phyloP scores from a whole-genome alignment of 345 rosid genomes.

The Melaleuca quinquenervia region DNA sequence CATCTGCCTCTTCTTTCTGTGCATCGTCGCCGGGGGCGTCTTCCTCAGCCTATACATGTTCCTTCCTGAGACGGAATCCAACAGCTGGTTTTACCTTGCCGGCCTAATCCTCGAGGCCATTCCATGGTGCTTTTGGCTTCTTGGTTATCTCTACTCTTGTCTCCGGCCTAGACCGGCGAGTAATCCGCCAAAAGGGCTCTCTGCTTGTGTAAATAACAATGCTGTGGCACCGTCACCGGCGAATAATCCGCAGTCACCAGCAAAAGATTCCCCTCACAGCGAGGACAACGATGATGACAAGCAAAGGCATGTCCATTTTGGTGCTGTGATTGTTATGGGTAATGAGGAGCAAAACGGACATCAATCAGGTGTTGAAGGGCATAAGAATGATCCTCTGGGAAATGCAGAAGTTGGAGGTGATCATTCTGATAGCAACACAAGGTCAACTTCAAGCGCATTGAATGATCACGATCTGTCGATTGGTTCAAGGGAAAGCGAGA shows the following conservation, averaged over 20 bases:
- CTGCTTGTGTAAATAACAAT: not conserved
- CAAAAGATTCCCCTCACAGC: constrained; percentile 3
- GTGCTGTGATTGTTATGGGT: constrained; percentile 27
- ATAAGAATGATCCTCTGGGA: not conserved
- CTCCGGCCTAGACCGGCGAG: constrained; percentile 13
- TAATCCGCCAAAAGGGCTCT: not conserved
- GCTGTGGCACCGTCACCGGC: not conserved
- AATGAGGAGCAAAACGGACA: constrained; percentile 7
- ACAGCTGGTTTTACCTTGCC: constrained; percentile 26
- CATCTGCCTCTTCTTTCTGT: constrained; percentile 29
- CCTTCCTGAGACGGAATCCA: constrained; percentile 12
- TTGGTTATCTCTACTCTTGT: constrained; percentile 38
- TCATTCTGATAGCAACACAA: not conserved
- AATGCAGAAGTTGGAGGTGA: not conserved
- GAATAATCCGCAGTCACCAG: not conserved
- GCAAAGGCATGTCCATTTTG: constrained; percentile 34
- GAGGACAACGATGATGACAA: not conserved
- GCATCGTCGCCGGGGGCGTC: constrained; percentile 43
- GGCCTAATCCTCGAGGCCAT: constrained; percentile 46
- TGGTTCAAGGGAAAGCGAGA: constrained; percentile 10
- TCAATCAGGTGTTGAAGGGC: not conserved
- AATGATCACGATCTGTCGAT: not conserved
- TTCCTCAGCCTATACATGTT: constrained; percentile 34
- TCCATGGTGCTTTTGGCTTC: constrained; percentile 71
- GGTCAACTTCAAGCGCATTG: not conserved